A percentile compares a stretch with the other conserved stretches of the same genome.
Evolutionary conservation across 805 yeast species (phyloP).

Genomic region (Schwanniomyces vanrijiae): DNA sequence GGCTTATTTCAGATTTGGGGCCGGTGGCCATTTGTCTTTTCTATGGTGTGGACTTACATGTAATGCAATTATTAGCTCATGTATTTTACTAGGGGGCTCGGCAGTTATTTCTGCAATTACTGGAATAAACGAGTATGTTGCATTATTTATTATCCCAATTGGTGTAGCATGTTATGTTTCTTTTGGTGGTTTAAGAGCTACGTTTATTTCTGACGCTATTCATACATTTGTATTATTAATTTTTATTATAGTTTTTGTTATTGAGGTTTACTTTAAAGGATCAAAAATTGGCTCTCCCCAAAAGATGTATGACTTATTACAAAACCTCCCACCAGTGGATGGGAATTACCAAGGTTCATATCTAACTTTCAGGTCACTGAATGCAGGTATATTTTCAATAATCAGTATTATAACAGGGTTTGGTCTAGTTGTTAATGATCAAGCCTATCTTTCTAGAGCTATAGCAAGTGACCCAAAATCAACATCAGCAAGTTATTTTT

Average conservation of each 20-base stretch:
- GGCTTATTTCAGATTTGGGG: slow-evolving; percentile 27
- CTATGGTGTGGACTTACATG: slow-evolving; percentile 22
- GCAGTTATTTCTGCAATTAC: slow-evolving; percentile 75
- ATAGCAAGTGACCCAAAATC: slow-evolving; percentile 20
- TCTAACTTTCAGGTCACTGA: slow-evolving; percentile 15
- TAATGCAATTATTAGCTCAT: slow-evolving; percentile 20
- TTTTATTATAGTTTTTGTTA: slow-evolving; percentile 17
- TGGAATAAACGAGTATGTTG: slow-evolving; percentile 54
- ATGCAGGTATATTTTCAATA: slow-evolving; percentile 20
- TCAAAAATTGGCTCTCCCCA: slow-evolving; percentile 23
- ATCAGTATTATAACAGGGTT: slow-evolving; percentile 22
- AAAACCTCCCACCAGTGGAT: slow-evolving; percentile 13
- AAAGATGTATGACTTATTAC: slow-evolving; percentile 22
- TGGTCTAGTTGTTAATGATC: slow-evolving; percentile 21
- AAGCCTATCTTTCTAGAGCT: slow-evolving; percentile 23
- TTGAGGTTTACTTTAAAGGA: slow-evolving; percentile 16
- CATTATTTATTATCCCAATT: slow-evolving; percentile 20
- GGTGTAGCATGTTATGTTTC: slow-evolving; percentile 23
- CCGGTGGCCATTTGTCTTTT: slow-evolving; percentile 22
- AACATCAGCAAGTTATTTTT: slow-evolving; percentile 21
- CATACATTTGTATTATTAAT: slow-evolving; percentile 21
- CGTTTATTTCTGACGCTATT: slow-evolving; percentile 25
- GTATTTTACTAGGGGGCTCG: slow-evolving; percentile 50
- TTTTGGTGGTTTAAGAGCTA: slow-evolving; percentile 25
- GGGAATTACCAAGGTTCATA: slow-evolving; percentile 16